phyloP scores from a whole-genome alignment of 441 rosid species.

The Corymbia calophylla region DNA sequence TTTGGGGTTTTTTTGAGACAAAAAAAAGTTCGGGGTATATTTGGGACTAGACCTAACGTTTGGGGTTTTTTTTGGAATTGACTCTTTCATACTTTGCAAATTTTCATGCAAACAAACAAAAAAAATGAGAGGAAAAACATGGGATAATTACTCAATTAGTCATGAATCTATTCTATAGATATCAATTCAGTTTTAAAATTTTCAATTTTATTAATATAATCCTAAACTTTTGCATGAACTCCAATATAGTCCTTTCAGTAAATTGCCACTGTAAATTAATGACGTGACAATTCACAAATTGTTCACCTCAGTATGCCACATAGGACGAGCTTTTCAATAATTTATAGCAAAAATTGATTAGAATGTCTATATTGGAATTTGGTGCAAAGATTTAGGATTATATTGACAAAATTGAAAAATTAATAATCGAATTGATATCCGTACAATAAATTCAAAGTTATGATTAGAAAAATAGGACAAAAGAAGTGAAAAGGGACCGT shows the following conservation, averaged over 20 bases:
- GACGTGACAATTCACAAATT: background rate
- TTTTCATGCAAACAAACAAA: background rate
- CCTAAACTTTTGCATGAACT: fast-evolving
- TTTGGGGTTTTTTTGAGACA: too few relatives aligned
- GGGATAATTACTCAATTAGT: background rate
- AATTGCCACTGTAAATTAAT: fast-evolving
- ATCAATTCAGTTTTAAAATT: fast-evolving
- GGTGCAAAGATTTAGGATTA: fast-evolving
- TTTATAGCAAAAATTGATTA: background rate
- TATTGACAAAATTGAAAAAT: fast-evolving
- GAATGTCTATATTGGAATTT: fast-evolving
- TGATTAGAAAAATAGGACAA: background rate
- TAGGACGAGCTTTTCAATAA: fast-evolving
- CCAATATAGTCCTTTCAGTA: fast-evolving
- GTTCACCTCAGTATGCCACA: background rate
- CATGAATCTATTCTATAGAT: fast-evolving
- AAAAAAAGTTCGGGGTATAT: too few relatives aligned
- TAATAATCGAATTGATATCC: background rate
- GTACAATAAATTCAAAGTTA: background rate
- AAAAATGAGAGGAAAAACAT: background rate
- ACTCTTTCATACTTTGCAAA: background rate
- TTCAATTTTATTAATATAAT: background rate
- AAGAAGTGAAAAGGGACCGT: background rate
- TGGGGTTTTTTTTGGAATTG: too few relatives aligned
- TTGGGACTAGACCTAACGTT: too few relatives aligned